phyloP scores from a whole-genome alignment of 2,329 filamentous ascomycete species.

The Epichloe festucae region DNA sequence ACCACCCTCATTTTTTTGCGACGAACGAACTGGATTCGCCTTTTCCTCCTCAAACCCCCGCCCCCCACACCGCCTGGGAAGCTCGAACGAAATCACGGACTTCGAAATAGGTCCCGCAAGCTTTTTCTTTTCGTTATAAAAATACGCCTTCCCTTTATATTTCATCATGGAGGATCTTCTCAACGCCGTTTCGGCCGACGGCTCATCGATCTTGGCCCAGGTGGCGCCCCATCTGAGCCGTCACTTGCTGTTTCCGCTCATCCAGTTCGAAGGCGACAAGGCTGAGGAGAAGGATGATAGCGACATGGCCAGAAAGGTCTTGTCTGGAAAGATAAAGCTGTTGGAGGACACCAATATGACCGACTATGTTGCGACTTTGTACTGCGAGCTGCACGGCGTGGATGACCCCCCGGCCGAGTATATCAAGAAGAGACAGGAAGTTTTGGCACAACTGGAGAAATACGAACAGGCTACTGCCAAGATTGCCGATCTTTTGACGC shows the following conservation, averaged over 20 bases:
- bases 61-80: background rate
- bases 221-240: slow-evolving; percentile 87
- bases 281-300: slow-evolving; percentile 60
- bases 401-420: slow-evolving; percentile 78
- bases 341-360: slow-evolving; percentile 98
- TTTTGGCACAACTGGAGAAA: slow-evolving; percentile 68
- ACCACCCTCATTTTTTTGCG: slow-evolving; percentile 2
- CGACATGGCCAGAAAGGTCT: slow-evolving; percentile 52
- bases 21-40: slow-evolving; percentile 1
- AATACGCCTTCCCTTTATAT: background rate
- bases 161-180: slow-evolving; percentile 29
- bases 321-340: slow-evolving; percentile 80
- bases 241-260: slow-evolving; percentile 89
- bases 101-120: background rate
- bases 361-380: slow-evolving; percentile 87
- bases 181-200: slow-evolving; percentile 45
- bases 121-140: background rate
- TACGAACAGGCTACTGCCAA: slow-evolving; percentile 80
- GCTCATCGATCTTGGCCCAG: slow-evolving; percentile 75
- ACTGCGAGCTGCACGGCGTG: slow-evolving; percentile 77
- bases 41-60: background rate
- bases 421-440: slow-evolving; percentile 76
- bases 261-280: slow-evolving; percentile 78
- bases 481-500: slow-evolving; percentile 73
- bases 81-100: background rate